phyloP scores from a whole-genome alignment of 208 protist genomes.

The Naegleria lovaniensis region DNA sequence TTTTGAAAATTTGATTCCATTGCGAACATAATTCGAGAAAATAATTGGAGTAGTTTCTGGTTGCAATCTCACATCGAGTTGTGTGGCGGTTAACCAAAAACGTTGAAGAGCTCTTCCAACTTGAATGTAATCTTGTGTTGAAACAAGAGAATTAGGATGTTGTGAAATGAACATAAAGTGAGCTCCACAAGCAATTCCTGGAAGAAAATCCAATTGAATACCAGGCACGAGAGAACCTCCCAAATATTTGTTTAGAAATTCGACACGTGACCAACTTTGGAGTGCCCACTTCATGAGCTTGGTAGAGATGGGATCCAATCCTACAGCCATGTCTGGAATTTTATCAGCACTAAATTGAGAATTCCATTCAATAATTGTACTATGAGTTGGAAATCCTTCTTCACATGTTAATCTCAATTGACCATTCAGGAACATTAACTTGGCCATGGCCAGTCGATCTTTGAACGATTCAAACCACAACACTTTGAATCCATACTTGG shows the following conservation, averaged over 20 bases:
- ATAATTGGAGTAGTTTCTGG: not conserved
- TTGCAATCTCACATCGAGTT: not conserved
- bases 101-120: not conserved
- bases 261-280: not conserved
- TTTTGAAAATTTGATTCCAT: not conserved
- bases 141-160: not conserved
- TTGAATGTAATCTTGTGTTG: not conserved
- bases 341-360: not conserved
- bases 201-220: not conserved
- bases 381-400: not conserved
- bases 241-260: not conserved
- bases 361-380: not conserved
- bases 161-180: not conserved
- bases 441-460: not conserved
- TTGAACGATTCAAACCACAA: not conserved
- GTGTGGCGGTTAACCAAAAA: not conserved
- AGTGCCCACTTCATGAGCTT: not conserved
- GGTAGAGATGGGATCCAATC: not conserved
- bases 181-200: not conserved
- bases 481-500: not conserved
- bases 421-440: not conserved
- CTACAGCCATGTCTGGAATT: not conserved
- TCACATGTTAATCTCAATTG: not conserved
- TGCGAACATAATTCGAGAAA: not conserved
- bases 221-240: not conserved